These are phyloP conservation scores for Starmerella sp. DNA, from an alignment of 805 yeast species.

Conservation along the genomic window DNA sequence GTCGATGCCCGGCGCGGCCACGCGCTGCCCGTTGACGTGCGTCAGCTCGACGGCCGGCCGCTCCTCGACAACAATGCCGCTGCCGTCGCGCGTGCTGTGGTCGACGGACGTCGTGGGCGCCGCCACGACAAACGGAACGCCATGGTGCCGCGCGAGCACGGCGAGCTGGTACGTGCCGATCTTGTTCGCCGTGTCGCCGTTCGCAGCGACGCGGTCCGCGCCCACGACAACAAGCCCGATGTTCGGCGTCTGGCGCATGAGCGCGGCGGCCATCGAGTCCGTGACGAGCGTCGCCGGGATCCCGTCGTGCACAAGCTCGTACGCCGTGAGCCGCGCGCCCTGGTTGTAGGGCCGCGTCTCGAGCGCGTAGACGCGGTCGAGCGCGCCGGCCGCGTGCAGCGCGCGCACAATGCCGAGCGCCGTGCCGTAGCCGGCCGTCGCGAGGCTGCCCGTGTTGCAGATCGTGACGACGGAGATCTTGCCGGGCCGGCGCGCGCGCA, in stretches of 20 bases:
- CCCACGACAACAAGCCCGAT: conserved; percentile 84
- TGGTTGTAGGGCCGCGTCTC: conserved; percentile 97
- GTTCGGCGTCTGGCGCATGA: conserved; percentile 51
- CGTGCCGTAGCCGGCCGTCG: conserved; percentile 96
- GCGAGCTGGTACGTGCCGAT: conserved; percentile 91
- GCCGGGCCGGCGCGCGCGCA: conserved; percentile 36
- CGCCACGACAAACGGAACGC: conserved; percentile 78
- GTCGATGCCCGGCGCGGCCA: conserved; percentile 71
- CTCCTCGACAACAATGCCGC: conserved; percentile 72
- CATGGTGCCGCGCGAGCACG: conserved; percentile 52
- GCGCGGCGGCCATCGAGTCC: conserved; percentile 82
- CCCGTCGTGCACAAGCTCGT: conserved; percentile 70
- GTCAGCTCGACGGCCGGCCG: conserved; percentile 75
- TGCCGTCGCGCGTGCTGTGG: conserved; percentile 51
- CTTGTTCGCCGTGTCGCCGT: conserved; percentile 95
- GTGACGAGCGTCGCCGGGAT: conserved; percentile 84
- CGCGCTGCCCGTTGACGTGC: conserved; percentile 56
- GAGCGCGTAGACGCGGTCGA: conserved; percentile 69
- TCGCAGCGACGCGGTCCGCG: conserved; percentile 83
- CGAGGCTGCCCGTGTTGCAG: conserved; percentile 93
- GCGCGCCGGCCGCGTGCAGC: conserved; percentile 38
- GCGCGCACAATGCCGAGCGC: conserved; percentile 88
- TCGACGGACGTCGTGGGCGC: conserved; percentile 94
- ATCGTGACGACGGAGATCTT: conserved; percentile 78
- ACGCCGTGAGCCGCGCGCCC: conserved; percentile 88